Conservation (phyloP, 768 basidiomycete genomes). For the Crassisporium funariophilum region DNA sequence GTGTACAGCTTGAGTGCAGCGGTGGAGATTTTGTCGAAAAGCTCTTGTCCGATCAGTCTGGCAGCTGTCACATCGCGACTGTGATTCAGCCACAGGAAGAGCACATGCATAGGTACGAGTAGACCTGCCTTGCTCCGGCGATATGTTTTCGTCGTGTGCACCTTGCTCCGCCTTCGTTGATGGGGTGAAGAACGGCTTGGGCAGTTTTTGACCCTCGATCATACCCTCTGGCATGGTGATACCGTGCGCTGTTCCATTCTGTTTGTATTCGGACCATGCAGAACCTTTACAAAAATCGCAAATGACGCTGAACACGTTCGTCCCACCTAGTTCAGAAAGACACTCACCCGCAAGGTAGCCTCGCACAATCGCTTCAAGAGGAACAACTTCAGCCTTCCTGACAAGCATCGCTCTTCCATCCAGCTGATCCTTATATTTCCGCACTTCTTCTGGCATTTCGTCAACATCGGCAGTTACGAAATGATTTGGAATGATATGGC, state of each 20-base stretch:
- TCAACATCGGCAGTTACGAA: constrained; percentile 76
- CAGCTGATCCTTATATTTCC: constrained; percentile 73
- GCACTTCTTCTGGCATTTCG: constrained; percentile 81
- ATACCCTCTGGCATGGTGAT: constrained; percentile 75
- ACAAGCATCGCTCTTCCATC: constrained; percentile 92
- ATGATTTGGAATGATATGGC: constrained; percentile 84
- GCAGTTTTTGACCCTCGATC: constrained; percentile 83
- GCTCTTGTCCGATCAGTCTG: constrained; percentile 62
- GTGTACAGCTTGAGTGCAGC: constrained; percentile 68
- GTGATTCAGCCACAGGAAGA: constrained; percentile 5
- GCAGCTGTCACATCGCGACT: constrained; percentile 47
- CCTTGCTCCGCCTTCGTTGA: constrained; percentile 97
- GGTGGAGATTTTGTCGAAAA: constrained; percentile 62
- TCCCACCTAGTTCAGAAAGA: too few relatives aligned
- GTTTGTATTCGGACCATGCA: constrained; percentile 94
- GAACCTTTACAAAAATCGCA: constrained; percentile 66
- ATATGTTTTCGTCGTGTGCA: constrained; percentile 94
- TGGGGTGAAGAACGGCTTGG: constrained; percentile 88
- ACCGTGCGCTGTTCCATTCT: constrained; percentile 84
- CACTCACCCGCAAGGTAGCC: constrained; percentile 90
- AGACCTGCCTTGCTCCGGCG: constrained; percentile 69
- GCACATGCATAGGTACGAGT: not conserved
- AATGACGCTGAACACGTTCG: not conserved
- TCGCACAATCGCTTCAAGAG: constrained; percentile 93
- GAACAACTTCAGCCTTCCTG: constrained; percentile 82